Evolutionary conservation across 2,329 filamentous ascomycete genomes (phyloP).

Genomic region (Penicillium hesseltinei): DNA sequence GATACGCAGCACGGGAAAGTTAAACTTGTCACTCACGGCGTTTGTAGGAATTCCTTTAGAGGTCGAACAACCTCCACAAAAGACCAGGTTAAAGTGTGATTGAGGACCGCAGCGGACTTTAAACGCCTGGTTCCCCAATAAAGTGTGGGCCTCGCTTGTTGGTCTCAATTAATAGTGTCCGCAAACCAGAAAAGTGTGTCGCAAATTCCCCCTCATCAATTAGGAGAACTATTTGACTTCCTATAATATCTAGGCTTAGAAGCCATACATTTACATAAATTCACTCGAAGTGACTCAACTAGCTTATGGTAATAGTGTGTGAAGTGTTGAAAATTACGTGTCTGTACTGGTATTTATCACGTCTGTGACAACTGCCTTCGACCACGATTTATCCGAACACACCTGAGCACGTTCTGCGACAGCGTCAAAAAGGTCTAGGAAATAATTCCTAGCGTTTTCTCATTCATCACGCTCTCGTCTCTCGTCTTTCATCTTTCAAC

Average conservation of each 20-base stretch:
- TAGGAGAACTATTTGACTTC: neutral
- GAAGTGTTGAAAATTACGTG: neutral
- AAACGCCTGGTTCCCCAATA: neutral
- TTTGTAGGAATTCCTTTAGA: neutral
- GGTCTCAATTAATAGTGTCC: neutral
- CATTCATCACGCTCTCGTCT: neutral
- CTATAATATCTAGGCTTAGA: neutral
- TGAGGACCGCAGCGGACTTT: neutral
- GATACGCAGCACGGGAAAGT: neutral
- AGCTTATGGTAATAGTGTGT: neutral
- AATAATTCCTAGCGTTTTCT: neutral
- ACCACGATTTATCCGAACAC: neutral
- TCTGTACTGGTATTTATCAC: neutral
- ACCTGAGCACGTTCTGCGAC: neutral
- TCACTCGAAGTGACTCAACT: neutral
- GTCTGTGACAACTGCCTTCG: neutral
- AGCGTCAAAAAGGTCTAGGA: neutral
- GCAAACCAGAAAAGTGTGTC: neutral
- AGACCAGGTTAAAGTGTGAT: neutral
- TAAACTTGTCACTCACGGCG: neutral
- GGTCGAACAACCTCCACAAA: neutral
- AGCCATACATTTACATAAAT: neutral
- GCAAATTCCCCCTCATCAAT: neutral
- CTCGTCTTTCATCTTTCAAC: neutral
- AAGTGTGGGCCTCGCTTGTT: conserved; percentile 1